Conservation (phyloP, 768 basidiomycete genomes). For the Phaeotremella fagi region DNA sequence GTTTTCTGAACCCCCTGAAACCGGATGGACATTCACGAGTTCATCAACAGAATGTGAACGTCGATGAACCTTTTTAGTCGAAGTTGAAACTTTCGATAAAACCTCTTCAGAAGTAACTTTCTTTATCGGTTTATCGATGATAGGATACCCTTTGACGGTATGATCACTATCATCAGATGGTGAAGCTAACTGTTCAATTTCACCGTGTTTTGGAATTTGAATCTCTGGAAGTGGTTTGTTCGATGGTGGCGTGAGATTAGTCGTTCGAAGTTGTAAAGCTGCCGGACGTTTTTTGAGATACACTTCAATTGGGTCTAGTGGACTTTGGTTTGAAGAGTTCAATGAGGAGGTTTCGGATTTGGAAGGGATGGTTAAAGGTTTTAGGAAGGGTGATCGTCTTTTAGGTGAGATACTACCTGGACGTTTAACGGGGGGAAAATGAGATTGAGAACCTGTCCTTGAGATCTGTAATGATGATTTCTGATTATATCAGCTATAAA, state of each 20-base stretch:
- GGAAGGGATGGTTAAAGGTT: neutral
- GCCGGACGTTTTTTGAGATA: conserved; percentile 12
- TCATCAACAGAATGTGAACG: neutral
- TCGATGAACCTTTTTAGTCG: neutral
- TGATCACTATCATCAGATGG: neutral
- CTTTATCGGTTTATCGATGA: too few relatives aligned
- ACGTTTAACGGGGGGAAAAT: neutral
- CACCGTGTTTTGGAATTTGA: neutral
- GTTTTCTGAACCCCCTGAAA: too few relatives aligned
- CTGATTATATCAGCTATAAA: neutral
- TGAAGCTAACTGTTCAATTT: neutral
- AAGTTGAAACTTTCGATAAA: neutral
- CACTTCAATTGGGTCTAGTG: neutral
- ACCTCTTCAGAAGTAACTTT: too few relatives aligned
- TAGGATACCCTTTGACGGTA: neutral
- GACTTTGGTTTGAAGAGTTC: neutral
- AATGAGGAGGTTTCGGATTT: too few relatives aligned
- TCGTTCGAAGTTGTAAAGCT: conserved; percentile 14
- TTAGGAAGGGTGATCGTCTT: neutral
- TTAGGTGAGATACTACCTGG: neutral
- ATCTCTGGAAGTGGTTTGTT: neutral
- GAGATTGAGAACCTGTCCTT: neutral
- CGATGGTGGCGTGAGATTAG: conserved; percentile 15
- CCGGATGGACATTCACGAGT: neutral
- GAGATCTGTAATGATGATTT: too few relatives aligned